Percentiles rank a stretch among this genome's conserved stretches.
These are phyloP conservation scores for Picochlorum sp. DNA, from an alignment of 139 green algal genomes.

Conservation along the genomic window DNA sequence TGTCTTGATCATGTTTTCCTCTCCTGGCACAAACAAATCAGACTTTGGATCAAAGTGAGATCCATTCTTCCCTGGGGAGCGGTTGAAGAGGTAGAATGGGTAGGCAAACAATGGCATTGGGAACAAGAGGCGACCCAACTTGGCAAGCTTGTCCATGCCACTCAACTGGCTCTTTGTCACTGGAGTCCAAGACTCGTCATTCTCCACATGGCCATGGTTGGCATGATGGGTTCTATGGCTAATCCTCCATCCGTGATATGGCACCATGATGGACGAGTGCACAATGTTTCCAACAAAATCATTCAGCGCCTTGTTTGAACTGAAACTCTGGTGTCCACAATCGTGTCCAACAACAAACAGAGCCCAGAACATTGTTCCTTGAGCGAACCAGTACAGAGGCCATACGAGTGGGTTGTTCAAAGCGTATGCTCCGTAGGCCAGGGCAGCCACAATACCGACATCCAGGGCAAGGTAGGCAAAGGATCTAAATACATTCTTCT, in stretches of 20 bases:
- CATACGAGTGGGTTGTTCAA: slow-evolving; percentile 67
- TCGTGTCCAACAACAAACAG: slow-evolving; percentile 95
- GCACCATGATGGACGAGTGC: slow-evolving; percentile 89
- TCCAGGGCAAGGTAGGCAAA: slow-evolving; percentile 66
- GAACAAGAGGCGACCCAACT: slow-evolving; percentile 65
- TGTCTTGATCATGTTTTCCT: slow-evolving; percentile 58
- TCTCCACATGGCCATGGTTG: slow-evolving; percentile 94
- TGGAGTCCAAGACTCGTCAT: slow-evolving; percentile 91
- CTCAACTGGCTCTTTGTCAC: slow-evolving; percentile 42
- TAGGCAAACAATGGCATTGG: slow-evolving; percentile 79
- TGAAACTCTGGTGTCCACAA: slow-evolving; percentile 91
- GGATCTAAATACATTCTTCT: slow-evolving; percentile 66
- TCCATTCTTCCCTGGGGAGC: slow-evolving; percentile 79
- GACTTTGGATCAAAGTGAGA: slow-evolving; percentile 86
- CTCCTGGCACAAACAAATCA: slow-evolving; percentile 63
- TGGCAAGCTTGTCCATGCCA: slow-evolving; percentile 30
- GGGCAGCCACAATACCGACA: slow-evolving; percentile 70
- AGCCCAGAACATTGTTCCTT: slow-evolving; percentile 98
- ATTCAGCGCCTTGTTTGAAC: slow-evolving; percentile 82
- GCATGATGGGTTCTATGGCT: slow-evolving; percentile 86
- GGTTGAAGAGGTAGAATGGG: slow-evolving; percentile 84
- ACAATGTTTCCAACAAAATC: slow-evolving; percentile 85
- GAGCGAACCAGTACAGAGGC: slow-evolving; percentile 90
- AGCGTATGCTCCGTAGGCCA: slow-evolving; percentile 59
- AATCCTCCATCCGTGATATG: slow-evolving; percentile 92